Conservation (phyloP, 805 yeast species). For the Kuraishia molischiana region DNA sequence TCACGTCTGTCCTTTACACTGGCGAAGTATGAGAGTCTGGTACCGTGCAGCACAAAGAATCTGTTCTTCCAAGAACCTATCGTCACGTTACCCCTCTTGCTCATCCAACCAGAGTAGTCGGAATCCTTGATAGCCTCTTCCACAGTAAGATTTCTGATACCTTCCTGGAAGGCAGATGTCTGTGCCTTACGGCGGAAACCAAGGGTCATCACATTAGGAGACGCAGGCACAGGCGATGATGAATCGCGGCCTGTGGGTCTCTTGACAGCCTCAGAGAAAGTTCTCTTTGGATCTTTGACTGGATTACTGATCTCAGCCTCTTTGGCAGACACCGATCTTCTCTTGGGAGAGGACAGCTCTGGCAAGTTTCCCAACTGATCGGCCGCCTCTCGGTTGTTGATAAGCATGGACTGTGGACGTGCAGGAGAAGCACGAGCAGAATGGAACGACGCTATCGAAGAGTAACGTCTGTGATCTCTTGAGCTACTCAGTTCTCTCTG, state of each 20-base stretch:
- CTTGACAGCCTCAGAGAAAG: conserved; percentile 23
- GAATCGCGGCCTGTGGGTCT: background rate
- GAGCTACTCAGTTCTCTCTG: conserved; percentile 33
- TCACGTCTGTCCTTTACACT: conserved; percentile 73
- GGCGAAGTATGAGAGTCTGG: conserved; percentile 82
- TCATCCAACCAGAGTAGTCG: conserved; percentile 89
- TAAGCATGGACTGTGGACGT: background rate
- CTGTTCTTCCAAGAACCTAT: conserved; percentile 90
- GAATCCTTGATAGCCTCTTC: conserved; percentile 71
- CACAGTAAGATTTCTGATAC: conserved; percentile 68
- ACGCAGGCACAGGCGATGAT: background rate
- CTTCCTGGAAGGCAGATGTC: conserved; percentile 81
- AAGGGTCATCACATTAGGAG: background rate
- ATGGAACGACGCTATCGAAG: conserved; percentile 48
- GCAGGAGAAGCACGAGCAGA: conserved; percentile 9
- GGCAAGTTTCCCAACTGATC: conserved; percentile 3
- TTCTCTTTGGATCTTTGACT: conserved; percentile 20
- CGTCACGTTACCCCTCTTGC: conserved; percentile 77
- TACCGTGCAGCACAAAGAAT: conserved; percentile 81
- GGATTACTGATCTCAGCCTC: conserved; percentile 17
- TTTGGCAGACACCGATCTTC: conserved; percentile 44
- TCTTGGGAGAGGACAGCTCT: conserved; percentile 19
- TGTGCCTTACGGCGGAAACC: conserved; percentile 40
- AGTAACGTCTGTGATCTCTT: conserved; percentile 43
- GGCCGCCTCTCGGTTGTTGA: background rate